Evolutionary conservation across 2,329 filamentous ascomycete genomes (phyloP).

Genomic region (Exophiala sp.): DNA sequence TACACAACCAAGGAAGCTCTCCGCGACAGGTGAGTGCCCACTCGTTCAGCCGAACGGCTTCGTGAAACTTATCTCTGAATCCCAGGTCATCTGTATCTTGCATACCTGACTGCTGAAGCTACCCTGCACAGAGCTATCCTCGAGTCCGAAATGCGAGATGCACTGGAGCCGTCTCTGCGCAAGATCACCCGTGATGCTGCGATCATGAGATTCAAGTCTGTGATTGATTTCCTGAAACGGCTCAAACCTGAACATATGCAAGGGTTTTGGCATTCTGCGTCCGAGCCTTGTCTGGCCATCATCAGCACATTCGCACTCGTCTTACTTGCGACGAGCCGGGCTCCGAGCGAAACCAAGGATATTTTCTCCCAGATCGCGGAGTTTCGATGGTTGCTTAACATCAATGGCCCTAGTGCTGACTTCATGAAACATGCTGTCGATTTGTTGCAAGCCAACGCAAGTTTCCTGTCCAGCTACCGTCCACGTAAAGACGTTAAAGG

Average conservation of each 20-base stretch:
- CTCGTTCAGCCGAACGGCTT: too few species aligned
- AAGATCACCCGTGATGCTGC: slow-evolving; percentile 91
- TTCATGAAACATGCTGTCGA: slow-evolving; percentile 6
- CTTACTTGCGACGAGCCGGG: slow-evolving; percentile 2
- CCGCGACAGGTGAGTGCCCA: slow-evolving; percentile 29
- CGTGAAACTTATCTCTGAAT: too few species aligned
- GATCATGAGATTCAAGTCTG: slow-evolving; percentile 87
- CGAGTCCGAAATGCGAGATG: slow-evolving; percentile 61
- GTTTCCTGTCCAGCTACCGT: slow-evolving; percentile 1
- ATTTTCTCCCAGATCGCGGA: slow-evolving; percentile 8
- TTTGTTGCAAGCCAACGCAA: slow-evolving; percentile 3
- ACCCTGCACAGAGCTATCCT: slow-evolving; percentile 89
- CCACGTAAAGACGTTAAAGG: neutral
- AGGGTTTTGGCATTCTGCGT: slow-evolving; percentile 67
- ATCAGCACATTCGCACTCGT: slow-evolving; percentile 74
- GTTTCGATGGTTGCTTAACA: slow-evolving; percentile 11
- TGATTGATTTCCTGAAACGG: slow-evolving; percentile 95
- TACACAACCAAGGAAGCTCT: slow-evolving; percentile 40
- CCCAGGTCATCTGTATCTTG: slow-evolving; percentile 63
- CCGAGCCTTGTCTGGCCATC: slow-evolving; percentile 72
- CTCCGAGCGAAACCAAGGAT: neutral
- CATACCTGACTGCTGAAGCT: slow-evolving; percentile 92
- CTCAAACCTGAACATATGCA: slow-evolving; percentile 78
- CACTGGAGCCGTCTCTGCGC: slow-evolving; percentile 71
- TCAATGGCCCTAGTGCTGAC: slow-evolving; percentile 4